Evolutionary conservation across 306 rosid genomes (phyloP).

Genomic region (Trifolium dubium): DNA sequence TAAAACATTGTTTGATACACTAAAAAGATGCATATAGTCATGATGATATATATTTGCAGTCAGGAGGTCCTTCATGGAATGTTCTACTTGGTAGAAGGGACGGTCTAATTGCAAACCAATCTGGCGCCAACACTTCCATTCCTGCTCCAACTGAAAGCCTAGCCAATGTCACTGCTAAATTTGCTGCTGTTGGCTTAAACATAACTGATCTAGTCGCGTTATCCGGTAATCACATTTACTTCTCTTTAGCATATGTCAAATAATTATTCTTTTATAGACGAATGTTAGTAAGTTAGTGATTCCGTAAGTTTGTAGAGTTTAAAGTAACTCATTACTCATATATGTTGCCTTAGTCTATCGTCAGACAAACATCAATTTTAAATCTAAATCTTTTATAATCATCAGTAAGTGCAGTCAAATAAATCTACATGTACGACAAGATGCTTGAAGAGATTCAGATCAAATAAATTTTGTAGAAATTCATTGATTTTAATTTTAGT

Average conservation of each 20-base stretch:
- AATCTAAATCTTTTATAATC: no score
- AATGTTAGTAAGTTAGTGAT: no score
- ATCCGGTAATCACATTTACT: constrained; percentile 54
- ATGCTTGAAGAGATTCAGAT: neutral
- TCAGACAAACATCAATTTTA: no score
- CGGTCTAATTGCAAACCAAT: constrained; percentile 63
- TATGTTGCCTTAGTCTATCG: no score
- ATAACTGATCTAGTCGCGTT: constrained; percentile 69
- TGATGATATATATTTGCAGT: constrained; percentile 43
- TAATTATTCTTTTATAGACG: no score
- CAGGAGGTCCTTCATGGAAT: constrained; percentile 75
- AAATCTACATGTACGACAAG: no score
- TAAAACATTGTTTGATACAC: no score
- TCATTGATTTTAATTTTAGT: neutral
- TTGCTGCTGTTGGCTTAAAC: constrained; percentile 65
- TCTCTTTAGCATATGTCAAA: neutral
- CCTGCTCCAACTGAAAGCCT: constrained; percentile 68
- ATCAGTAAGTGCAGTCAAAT: neutral
- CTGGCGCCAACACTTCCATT: constrained; percentile 62
- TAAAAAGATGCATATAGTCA: neutral
- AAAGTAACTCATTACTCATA: no score
- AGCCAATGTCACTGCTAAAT: constrained; percentile 60
- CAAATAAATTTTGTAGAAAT: neutral
- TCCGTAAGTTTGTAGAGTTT: no score
- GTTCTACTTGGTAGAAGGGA: constrained; percentile 77